phyloP scores from a whole-genome alignment of 371 early-diverging fungal genomes.

The Mucor saturninus region DNA sequence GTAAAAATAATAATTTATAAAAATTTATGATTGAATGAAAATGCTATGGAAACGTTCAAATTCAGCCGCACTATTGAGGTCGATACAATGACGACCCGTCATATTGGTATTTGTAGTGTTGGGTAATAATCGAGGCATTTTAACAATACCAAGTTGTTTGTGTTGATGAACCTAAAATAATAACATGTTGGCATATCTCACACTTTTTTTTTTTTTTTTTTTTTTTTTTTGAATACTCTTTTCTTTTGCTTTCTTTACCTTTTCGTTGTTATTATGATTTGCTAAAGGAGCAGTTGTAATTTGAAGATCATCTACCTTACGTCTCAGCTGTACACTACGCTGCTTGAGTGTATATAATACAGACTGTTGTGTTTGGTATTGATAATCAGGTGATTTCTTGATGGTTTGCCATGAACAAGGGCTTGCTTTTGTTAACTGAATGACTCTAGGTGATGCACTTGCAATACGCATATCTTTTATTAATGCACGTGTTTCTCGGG shows the following conservation, averaged over 20 bases:
- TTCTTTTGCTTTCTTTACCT: conserved; percentile 7
- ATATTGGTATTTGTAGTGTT: conserved; percentile 4
- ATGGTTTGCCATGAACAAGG: conserved; percentile 57
- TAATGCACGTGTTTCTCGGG: conserved; percentile 41
- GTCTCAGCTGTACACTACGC: conserved; percentile 63
- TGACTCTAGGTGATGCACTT: conserved; percentile 60
- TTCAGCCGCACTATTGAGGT: conserved; percentile 37
- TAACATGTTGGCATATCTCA: too few relatives aligned
- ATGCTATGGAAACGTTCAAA: conserved; percentile 45
- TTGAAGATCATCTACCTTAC: conserved; percentile 38
- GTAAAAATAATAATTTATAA: not conserved
- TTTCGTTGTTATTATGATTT: conserved; percentile 10
- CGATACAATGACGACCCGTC: conserved; percentile 25
- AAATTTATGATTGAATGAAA: conserved; percentile 37
- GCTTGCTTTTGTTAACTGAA: conserved; percentile 41
- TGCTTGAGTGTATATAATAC: conserved; percentile 66
- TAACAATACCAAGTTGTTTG: conserved; percentile 21
- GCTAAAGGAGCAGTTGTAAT: conserved; percentile 3
- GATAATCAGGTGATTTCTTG: conserved; percentile 66
- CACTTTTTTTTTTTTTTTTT: too few relatives aligned
- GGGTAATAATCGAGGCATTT: conserved; percentile 12
- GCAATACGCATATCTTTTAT: conserved; percentile 56
- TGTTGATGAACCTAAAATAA: not conserved
- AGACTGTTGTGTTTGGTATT: conserved; percentile 76
- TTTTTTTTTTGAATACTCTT: too few relatives aligned